phyloP scores from a whole-genome alignment of 257 asterid genomes.

The Nicotiana tabacum region DNA sequence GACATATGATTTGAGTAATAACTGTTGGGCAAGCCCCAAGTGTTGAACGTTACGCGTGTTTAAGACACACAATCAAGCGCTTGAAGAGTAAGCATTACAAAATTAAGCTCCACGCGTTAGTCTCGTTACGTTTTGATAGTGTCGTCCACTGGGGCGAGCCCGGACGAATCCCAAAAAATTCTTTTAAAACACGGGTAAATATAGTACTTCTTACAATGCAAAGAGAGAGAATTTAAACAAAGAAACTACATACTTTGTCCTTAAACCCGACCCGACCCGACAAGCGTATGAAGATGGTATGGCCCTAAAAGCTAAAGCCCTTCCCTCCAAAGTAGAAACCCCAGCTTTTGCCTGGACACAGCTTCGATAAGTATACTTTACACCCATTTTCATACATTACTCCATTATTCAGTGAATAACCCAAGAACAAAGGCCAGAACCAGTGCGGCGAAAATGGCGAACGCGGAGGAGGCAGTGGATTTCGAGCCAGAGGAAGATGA shows the following conservation, averaged over 20 bases:
- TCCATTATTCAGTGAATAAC: not conserved
- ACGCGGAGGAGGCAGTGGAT: slow-evolving; percentile 78
- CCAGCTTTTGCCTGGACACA: not conserved
- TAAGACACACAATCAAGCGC: no score
- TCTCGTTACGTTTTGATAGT: no score
- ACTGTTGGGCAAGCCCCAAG: no score
- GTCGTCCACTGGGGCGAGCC: fast-evolving
- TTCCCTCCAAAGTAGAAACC: not conserved
- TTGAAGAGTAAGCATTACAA: no score
- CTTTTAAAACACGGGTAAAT: no score
- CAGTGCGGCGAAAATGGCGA: slow-evolving; percentile 52
- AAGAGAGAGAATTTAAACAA: no score
- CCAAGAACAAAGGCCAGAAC: not conserved
- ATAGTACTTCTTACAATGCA: no score
- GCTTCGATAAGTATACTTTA: not conserved
- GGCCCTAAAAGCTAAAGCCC: not conserved
- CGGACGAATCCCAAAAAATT: no score
- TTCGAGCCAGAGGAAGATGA: slow-evolving; percentile 98
- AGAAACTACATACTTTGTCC: no score
- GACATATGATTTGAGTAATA: no score
- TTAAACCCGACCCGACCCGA: not conserved
- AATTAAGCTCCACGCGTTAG: no score
- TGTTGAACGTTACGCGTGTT: no score
- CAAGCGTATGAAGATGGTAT: not conserved
- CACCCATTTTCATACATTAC: not conserved